Evolutionary conservation across 371 early-diverging fungal genomes (phyloP), one percentile per base, ranked within the genome.

Genomic region (Actinomortierella ambigua): DNA sequence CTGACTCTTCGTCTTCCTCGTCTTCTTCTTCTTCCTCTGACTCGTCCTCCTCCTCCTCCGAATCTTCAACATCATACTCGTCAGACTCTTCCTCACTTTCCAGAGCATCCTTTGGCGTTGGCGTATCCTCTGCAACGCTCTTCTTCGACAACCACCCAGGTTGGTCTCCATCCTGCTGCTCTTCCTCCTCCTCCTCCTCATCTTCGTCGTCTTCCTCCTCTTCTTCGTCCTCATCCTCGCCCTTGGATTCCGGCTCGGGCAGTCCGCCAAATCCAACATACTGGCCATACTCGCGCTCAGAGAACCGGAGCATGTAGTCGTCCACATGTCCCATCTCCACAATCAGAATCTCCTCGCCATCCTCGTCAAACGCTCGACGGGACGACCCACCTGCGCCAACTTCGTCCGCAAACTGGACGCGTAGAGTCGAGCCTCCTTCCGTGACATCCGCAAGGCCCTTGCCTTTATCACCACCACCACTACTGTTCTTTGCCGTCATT

Each of bases 221-320:
- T 15, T 18, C 48, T 13, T n/a, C 22, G 5, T 24, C 20, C 43
- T 56, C 47, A 14, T 56, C 49, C 34, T 49, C 22, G 15, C 65
- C 64, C 28, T 51, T 34, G 57, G 61, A 63, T 43, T 53, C 71
- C 6, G 78, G 78, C 26, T 77, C 64, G 47, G 81, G 75, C 55
- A 85, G 44, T 24, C 87, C 83, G 24, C 85, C 86, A 77, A 88
- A 84, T 27, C 88, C 85, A 71, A 85, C 79, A 57, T 83, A 76
- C n/a, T 71, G 68, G 2, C 85, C 86, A 79, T 83, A 73, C 58
- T 88, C 85, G 28, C 81, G 63, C 54, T 88, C 87, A 79, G 82
- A 81, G 48, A 85, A 84, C 27, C 86, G 85, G 20, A 89, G 77
- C 86, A 89, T 89, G 61, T 89, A 90, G 62, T 88, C 83, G 59